Evolutionary conservation across 2,329 filamentous ascomycete genomes (phyloP).

Genomic region (Claviceps sp.): DNA sequence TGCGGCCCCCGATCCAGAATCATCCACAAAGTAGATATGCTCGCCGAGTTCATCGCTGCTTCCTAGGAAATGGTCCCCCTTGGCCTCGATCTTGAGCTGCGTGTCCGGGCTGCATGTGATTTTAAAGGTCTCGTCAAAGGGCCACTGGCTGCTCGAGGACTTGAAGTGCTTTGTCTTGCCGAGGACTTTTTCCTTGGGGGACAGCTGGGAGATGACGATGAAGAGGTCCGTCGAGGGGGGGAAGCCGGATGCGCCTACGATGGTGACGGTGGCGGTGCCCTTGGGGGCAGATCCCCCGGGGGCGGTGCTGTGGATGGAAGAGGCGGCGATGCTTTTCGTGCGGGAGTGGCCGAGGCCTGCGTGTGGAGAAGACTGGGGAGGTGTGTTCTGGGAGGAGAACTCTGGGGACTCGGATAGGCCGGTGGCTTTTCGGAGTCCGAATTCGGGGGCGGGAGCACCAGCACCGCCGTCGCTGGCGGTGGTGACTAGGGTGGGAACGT

Average conservation of each 20-base stretch:
- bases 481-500: constrained; percentile 22
- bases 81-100: constrained; percentile 75
- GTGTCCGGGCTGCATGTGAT: constrained; percentile 66
- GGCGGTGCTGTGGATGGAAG: constrained; percentile 53
- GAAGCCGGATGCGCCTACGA: constrained; percentile 68
- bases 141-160: constrained; percentile 48
- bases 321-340: constrained; percentile 46
- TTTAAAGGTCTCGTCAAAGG: constrained; percentile 69
- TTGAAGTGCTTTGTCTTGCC: constrained; percentile 92
- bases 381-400: constrained; percentile 11
- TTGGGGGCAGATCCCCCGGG: constrained; percentile 42
- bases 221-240: constrained; percentile 67
- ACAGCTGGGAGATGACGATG: constrained; percentile 54
- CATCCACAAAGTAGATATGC: constrained; percentile 80
- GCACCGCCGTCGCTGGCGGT: constrained; percentile 19
- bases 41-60: constrained; percentile 78
- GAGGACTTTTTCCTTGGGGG: constrained; percentile 61
- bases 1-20: constrained; percentile 52
- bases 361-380: constrained; percentile 15
- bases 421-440: constrained; percentile 28
- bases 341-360: constrained; percentile 29
- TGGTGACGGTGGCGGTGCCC: constrained; percentile 67
- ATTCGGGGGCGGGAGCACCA: constrained; percentile 20
- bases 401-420: constrained; percentile 21
- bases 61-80: constrained; percentile 74